Percentiles rank a stretch among this genome's conserved stretches.
Conservation (phyloP, 2,329 filamentous ascomycete species). For the Fusarium coicis region DNA sequence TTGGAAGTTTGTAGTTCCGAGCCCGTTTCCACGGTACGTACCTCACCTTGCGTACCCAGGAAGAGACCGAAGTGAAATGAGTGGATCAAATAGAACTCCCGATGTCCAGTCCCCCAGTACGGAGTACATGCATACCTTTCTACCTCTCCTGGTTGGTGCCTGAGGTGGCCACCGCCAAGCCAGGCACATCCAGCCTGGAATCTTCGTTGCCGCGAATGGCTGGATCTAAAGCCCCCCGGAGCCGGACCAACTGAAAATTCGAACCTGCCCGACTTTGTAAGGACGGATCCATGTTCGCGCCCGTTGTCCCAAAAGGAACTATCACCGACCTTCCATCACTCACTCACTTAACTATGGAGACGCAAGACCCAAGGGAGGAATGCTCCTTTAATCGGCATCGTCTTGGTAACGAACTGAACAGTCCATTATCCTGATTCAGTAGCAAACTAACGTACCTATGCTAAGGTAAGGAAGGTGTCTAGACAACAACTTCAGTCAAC, state of each 20-base stretch:
- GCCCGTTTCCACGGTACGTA: constrained; percentile 8
- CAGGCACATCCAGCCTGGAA: constrained; percentile 18
- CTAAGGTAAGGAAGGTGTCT: neutral
- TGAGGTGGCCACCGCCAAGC: constrained; percentile 1
- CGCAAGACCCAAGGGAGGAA: constrained; percentile 3
- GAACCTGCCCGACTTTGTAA: neutral
- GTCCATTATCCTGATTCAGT: neutral
- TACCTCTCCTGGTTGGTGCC: neutral
- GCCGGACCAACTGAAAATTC: constrained; percentile 15
- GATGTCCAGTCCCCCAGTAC: neutral
- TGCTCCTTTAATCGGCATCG: neutral
- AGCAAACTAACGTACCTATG: neutral
- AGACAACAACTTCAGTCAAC: neutral
- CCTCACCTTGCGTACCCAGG: neutral
- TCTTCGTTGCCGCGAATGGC: constrained; percentile 28
- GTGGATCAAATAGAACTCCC: neutral
- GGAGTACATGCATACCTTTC: neutral
- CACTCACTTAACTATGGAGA: neutral
- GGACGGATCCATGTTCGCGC: neutral
- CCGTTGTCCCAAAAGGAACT: neutral
- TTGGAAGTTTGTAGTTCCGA: constrained; percentile 26
- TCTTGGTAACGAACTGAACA: neutral
- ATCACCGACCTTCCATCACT: neutral
- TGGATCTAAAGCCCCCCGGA: constrained; percentile 2
- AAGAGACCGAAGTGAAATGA: neutral